phyloP scores from a whole-genome alignment of 805 yeast genomes.

The Alloascoidea africana region DNA sequence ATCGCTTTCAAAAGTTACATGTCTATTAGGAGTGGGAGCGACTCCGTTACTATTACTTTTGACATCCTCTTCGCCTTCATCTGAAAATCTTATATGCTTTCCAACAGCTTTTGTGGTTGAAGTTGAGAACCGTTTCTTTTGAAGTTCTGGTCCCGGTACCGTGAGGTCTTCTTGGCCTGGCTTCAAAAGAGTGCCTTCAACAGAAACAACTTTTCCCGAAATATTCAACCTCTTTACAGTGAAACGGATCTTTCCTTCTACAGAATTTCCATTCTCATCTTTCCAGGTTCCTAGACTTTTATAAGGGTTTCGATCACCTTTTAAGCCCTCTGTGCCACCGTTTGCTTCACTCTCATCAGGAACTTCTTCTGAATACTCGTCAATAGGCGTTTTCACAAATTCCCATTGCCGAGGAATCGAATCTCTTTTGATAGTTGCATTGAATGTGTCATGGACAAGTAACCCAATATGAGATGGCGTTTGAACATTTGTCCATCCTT shows the following conservation, averaged over 20 bases:
- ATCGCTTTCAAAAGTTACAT: no score
- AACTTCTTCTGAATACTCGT: background rate
- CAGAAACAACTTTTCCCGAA: slow-evolving; percentile 68
- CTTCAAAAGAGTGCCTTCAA: slow-evolving; percentile 92
- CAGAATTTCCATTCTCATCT: slow-evolving; percentile 54
- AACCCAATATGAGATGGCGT: slow-evolving; percentile 92
- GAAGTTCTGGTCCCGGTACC: no score
- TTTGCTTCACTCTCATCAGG: background rate
- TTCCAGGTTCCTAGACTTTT: slow-evolving; percentile 78
- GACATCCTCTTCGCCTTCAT: slow-evolving; percentile 23
- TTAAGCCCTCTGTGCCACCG: no score
- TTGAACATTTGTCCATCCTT: slow-evolving; percentile 85
- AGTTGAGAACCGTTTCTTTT: no score
- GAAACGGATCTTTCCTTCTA: slow-evolving; percentile 76
- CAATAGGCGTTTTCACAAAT: slow-evolving; percentile 34
- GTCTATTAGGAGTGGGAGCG: no score
- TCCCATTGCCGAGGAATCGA: slow-evolving; percentile 81
- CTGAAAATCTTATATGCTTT: slow-evolving; percentile 28
- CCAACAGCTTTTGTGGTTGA: slow-evolving; percentile 32
- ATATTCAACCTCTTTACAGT: slow-evolving; percentile 49
- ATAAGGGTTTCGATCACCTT: slow-evolving; percentile 18
- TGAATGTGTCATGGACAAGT: slow-evolving; percentile 83
- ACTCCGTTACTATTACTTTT: no score
- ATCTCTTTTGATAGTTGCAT: slow-evolving; percentile 77
- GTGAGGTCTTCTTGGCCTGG: no score